Percentiles rank a stretch among this genome's conserved stretches.
These are phyloP conservation scores for Rhizoclosmatium sp. DNA, from an alignment of 192 early-diverging fungal species.

Conservation along the genomic window DNA sequence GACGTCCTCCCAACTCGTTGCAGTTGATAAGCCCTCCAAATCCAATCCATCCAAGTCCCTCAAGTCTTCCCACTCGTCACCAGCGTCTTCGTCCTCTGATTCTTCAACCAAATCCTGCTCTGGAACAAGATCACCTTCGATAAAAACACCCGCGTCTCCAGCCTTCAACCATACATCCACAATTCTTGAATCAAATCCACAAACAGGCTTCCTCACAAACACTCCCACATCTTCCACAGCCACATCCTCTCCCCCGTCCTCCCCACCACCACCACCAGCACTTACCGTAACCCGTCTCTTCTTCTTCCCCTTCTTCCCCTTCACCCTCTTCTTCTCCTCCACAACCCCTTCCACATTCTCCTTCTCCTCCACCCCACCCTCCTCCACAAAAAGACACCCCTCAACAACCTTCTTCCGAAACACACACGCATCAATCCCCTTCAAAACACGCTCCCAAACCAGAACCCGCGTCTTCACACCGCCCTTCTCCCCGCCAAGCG, in stretches of 20 bases:
- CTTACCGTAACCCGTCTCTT: background rate
- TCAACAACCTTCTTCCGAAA: conserved; percentile 3
- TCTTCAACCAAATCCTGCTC: background rate
- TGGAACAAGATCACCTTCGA: background rate
- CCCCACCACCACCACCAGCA: background rate
- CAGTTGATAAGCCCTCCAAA: conserved; percentile 12
- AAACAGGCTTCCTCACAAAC: background rate
- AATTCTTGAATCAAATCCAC: conserved; percentile 36
- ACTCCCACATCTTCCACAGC: background rate
- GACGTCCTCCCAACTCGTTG: conserved; percentile 7
- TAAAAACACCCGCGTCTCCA: background rate
- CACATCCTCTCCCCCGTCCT: conserved; percentile 1
- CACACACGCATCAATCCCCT: background rate
- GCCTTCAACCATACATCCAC: background rate
- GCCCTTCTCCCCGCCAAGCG: background rate
- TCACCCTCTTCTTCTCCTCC: background rate
- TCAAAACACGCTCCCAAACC: background rate
- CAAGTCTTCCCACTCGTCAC: background rate
- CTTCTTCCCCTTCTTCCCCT: conserved; percentile 13
- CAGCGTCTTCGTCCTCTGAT: background rate
- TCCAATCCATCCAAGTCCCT: background rate
- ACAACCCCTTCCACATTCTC: conserved; percentile 1
- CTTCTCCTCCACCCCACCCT: background rate
- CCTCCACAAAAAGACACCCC: background rate
- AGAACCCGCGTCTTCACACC: background rate